Evolutionary conservation across 2,329 filamentous ascomycete genomes (phyloP).

Genomic region (Dothideomycetidae sp.): DNA sequence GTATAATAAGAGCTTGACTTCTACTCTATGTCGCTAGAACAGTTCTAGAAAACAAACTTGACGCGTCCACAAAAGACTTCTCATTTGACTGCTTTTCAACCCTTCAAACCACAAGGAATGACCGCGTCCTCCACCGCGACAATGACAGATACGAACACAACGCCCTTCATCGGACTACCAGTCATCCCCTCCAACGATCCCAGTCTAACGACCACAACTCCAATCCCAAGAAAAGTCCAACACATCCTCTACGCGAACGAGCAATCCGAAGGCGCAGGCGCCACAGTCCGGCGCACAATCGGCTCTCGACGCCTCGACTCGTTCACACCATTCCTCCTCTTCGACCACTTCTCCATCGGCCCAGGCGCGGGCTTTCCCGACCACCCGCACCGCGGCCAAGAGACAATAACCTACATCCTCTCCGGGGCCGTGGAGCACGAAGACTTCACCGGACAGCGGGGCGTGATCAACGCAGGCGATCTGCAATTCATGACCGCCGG

Average conservation of each 20-base stretch:
- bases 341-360: slow-evolving; percentile 76
- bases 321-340: slow-evolving; percentile 89
- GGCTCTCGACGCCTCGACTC: slow-evolving; percentile 72
- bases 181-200: slow-evolving; percentile 32
- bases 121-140: slow-evolving; percentile 16
- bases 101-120: slow-evolving; percentile 21
- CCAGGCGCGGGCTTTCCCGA: slow-evolving; percentile 82
- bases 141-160: slow-evolving; percentile 16
- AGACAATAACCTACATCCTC: slow-evolving; percentile 85
- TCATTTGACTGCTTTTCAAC: slow-evolving; percentile 15
- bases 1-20: slow-evolving; percentile 7
- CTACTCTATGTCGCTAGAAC: slow-evolving; percentile 1
- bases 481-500: slow-evolving; percentile 97
- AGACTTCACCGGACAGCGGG: slow-evolving; percentile 75
- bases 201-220: slow-evolving; percentile 41
- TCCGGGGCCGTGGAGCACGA: slow-evolving; percentile 77
- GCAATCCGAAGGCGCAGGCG: slow-evolving; percentile 77
- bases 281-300: slow-evolving; percentile 72
- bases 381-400: slow-evolving; percentile 69
- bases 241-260: slow-evolving; percentile 75
- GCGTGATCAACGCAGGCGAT: slow-evolving; percentile 75
- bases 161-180: slow-evolving; percentile 33
- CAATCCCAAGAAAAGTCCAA: slow-evolving; percentile 59
- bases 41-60: slow-evolving; percentile 6
- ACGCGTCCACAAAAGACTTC: slow-evolving; percentile 18